Conservation (phyloP, 345 rosid genomes). For the Streptanthus diversifolius region DNA sequence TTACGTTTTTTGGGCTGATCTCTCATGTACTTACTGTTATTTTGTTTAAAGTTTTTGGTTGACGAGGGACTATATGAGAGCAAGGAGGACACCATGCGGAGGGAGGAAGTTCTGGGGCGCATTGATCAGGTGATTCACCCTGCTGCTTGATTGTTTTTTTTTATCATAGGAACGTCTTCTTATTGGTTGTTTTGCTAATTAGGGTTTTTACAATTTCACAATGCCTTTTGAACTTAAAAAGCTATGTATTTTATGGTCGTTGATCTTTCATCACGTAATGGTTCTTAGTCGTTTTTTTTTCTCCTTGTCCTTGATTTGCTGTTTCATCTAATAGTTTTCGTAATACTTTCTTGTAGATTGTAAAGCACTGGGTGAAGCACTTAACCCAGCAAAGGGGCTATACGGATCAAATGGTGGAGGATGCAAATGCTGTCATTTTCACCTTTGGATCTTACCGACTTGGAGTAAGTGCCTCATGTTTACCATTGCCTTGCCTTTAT, state of each 20-base stretch:
- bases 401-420: slow-evolving; percentile 88
- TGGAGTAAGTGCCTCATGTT: slow-evolving; percentile 56
- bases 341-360: slow-evolving; percentile 44
- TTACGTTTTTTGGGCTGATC: not conserved
- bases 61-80: slow-evolving; percentile 72
- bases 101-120: slow-evolving; percentile 63
- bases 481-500: not conserved
- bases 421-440: slow-evolving; percentile 82
- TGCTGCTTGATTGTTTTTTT: not conserved
- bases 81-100: slow-evolving; percentile 66
- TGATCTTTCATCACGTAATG: not conserved
- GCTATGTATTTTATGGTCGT: not conserved
- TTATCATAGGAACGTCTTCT: not conserved
- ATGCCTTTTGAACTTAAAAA: not conserved
- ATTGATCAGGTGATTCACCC: slow-evolving; percentile 52
- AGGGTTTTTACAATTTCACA: no score
- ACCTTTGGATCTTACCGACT: slow-evolving; percentile 94
- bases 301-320: not conserved
- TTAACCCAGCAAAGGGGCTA: slow-evolving; percentile 64
- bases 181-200: not conserved
- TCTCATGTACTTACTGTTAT: not conserved
- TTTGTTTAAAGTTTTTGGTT: slow-evolving; percentile 48
- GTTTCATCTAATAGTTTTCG: not conserved
- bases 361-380: slow-evolving; percentile 79
- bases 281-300: not conserved